Conservation (phyloP, 2,329 filamentous ascomycete species). For the Pseudocercospora eumusae region DNA sequence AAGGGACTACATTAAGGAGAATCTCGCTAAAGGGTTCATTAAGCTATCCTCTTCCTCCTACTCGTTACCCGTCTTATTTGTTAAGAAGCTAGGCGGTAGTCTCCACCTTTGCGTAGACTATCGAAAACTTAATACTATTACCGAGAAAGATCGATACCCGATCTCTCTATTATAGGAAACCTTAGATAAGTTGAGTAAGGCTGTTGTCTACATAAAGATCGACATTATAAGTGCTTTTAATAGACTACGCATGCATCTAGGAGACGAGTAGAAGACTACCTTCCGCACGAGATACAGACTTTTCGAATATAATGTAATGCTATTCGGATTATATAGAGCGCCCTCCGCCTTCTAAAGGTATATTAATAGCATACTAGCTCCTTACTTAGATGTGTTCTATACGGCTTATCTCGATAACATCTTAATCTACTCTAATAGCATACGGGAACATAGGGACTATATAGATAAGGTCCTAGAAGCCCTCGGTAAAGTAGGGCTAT, state of each 20-base stretch:
- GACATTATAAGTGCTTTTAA: slow-evolving; percentile 35
- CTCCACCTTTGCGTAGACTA: slow-evolving; percentile 38
- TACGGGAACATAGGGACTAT: neutral
- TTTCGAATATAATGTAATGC: too few relatives aligned
- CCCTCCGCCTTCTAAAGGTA: too few relatives aligned
- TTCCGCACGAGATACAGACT: too few relatives aligned
- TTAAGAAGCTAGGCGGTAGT: too few relatives aligned
- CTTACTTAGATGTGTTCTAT: slow-evolving; percentile 25
- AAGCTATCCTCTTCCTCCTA: too few relatives aligned
- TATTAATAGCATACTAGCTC: slow-evolving; percentile 31
- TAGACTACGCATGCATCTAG: slow-evolving; percentile 29
- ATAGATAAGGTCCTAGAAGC: too few relatives aligned
- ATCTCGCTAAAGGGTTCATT: too few relatives aligned
- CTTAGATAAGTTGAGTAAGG: slow-evolving; percentile 24
- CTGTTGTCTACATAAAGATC: too few relatives aligned
- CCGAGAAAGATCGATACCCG: slow-evolving; percentile 36
- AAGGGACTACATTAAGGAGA: too few relatives aligned
- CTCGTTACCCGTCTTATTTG: too few relatives aligned
- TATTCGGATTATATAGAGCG: too few relatives aligned
- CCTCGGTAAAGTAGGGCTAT: slow-evolving; percentile 12
- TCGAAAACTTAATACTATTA: slow-evolving; percentile 36
- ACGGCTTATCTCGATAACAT: slow-evolving; percentile 39
- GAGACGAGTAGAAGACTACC: slow-evolving; percentile 30
- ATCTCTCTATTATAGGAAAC: too few relatives aligned
- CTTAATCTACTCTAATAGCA: slow-evolving; percentile 33